A percentile compares a stretch with the other conserved stretches of the same genome.
Evolutionary conservation across 2,329 filamentous ascomycete genomes (phyloP).

Genomic region (Venturia pyrina): DNA sequence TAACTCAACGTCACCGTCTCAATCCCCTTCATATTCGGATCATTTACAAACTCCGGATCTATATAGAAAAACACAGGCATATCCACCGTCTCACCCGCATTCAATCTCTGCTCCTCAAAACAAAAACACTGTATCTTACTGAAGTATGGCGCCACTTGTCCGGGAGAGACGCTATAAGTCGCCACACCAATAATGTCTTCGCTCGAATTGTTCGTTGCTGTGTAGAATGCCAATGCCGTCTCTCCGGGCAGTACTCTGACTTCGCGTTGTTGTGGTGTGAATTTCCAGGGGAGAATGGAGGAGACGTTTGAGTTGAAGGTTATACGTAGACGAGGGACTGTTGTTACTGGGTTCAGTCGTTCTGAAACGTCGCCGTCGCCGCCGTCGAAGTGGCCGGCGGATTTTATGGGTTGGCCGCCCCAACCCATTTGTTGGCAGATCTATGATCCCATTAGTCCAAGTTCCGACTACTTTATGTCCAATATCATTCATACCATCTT

Average conservation of each 20-base stretch:
- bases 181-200: slow-evolving; percentile 96
- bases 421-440: slow-evolving; percentile 82
- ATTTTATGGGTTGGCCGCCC: slow-evolving; percentile 86
- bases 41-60: slow-evolving; percentile 86
- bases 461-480: background rate
- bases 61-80: slow-evolving; percentile 99
- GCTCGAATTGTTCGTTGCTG: slow-evolving; percentile 80
- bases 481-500: slow-evolving; percentile 55
- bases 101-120: slow-evolving; percentile 89
- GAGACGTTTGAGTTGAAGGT: slow-evolving; percentile 95
- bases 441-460: slow-evolving; percentile 29
- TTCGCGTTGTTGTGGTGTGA: slow-evolving; percentile 91
- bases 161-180: slow-evolving; percentile 94
- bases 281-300: slow-evolving; percentile 94
- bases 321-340: slow-evolving; percentile 77
- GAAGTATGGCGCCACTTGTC: slow-evolving; percentile 92
- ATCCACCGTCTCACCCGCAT: slow-evolving; percentile 92
- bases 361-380: slow-evolving; percentile 55
- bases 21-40: slow-evolving; percentile 85
- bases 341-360: slow-evolving; percentile 70
- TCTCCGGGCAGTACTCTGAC: slow-evolving; percentile 91
- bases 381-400: slow-evolving; percentile 51
- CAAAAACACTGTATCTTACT: slow-evolving; percentile 99
- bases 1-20: slow-evolving; percentile 94
- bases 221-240: slow-evolving; percentile 95